Conservation (phyloP, 2,329 filamentous ascomycete genomes). For the Exophiala xenobiotica region DNA sequence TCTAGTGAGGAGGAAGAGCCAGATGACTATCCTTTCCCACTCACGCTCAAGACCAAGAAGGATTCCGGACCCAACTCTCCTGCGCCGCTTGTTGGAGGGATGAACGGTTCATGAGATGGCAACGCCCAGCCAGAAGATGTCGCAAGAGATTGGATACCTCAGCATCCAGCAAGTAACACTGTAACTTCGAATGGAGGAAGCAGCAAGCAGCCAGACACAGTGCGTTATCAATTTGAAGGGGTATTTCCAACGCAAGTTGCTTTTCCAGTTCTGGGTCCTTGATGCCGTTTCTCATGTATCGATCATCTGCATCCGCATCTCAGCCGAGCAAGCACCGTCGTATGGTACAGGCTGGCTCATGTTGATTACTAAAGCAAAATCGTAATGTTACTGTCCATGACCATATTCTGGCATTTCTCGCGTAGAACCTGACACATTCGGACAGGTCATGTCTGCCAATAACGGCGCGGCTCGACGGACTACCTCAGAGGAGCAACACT, state of each 20-base stretch:
- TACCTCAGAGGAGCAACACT: too few species aligned
- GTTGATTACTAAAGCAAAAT: not conserved
- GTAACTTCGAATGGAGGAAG: too few species aligned
- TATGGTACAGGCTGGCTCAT: not conserved
- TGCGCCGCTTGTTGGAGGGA: slow-evolving; percentile 24
- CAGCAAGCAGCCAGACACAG: not conserved
- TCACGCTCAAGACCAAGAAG: slow-evolving; percentile 60
- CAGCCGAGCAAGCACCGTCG: not conserved
- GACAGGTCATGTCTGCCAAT: too few species aligned
- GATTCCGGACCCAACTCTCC: slow-evolving; percentile 33
- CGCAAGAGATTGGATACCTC: slow-evolving; percentile 14
- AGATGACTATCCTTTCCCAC: slow-evolving; percentile 71
- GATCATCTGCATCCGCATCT: not conserved
- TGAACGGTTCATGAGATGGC: slow-evolving; percentile 20
- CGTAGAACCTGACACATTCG: too few species aligned
- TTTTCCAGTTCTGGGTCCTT: not conserved
- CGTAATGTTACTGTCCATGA: too few species aligned
- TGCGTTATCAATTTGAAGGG: not conserved
- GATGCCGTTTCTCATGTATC: not conserved
- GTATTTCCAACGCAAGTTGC: not conserved
- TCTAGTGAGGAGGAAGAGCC: slow-evolving; percentile 87
- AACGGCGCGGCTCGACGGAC: too few species aligned
- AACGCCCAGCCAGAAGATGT: too few species aligned
- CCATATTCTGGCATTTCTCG: too few species aligned
- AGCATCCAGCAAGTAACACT: too few species aligned